A percentile compares a stretch with the other conserved stretches of the same genome.
These are phyloP conservation scores for Xeromyces bisporus DNA, from an alignment of 495 filamentous ascomycete species.

Conservation along the genomic window DNA sequence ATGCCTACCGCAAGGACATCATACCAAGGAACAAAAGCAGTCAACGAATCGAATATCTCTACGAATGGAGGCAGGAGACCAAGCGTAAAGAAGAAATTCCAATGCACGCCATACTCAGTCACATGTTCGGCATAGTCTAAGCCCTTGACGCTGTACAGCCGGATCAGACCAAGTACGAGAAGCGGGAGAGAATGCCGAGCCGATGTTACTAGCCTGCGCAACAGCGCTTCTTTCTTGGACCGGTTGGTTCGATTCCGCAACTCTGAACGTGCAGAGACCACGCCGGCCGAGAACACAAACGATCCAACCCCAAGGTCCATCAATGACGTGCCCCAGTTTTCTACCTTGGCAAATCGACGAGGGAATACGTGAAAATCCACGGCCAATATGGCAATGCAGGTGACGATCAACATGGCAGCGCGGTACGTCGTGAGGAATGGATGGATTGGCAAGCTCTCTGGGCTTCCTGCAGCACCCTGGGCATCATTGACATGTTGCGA, in stretches of 20 bases:
- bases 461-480: conserved; percentile 4
- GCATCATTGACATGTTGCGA: conserved; percentile 15
- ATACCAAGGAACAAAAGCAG: conserved; percentile 47
- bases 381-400: conserved; percentile 84
- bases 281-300: conserved; percentile 89
- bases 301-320: conserved; percentile 98
- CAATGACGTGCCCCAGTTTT: conserved; percentile 93
- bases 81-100: conserved; percentile 99
- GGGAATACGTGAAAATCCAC: conserved; percentile 92
- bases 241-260: conserved; percentile 35
- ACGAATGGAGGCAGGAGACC: conserved; percentile 79
- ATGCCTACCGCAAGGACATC: conserved; percentile 52
- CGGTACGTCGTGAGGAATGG: conserved; percentile 86
- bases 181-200: conserved; percentile 70
- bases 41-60: conserved; percentile 58
- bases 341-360: conserved; percentile 87
- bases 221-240: conserved; percentile 21
- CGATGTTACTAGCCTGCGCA: conserved; percentile 39
- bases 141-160: conserved; percentile 79
- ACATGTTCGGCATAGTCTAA: conserved; percentile 95
- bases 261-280: conserved; percentile 80
- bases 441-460: conserved; percentile 53
- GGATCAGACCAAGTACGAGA: conserved; percentile 60
- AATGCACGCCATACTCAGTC: conserved; percentile 94
- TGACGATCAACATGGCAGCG: conserved; percentile 81